Percentiles rank a stretch among this genome's conserved stretches.
Conservation (phyloP, 108 stramenopile species). For the Aureococcus anophagefferens region DNA sequence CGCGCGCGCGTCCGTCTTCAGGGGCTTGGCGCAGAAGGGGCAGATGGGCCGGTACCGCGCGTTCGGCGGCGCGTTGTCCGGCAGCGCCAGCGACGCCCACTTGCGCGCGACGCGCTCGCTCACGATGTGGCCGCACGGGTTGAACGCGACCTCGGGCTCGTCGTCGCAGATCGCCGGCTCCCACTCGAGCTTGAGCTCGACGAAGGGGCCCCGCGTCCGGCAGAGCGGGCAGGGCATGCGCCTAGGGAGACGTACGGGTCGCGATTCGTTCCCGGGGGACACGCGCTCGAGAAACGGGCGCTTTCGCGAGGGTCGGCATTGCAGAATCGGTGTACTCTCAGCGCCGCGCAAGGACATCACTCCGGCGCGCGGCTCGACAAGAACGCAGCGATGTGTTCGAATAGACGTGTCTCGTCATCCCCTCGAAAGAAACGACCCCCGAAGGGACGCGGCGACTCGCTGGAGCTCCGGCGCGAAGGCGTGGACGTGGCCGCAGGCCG, state of each 20-base stretch:
- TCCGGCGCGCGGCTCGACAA: no score
- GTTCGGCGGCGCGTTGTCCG: slow-evolving; percentile 25
- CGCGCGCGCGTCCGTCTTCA: background rate
- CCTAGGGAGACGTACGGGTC: no score
- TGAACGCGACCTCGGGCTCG: slow-evolving; percentile 30
- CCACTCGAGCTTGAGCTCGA: slow-evolving; percentile 21
- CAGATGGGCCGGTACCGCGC: slow-evolving; percentile 22
- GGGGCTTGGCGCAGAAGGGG: slow-evolving; percentile 31
- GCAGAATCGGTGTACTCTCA: no score
- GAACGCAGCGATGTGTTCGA: no score
- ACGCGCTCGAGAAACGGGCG: no score
- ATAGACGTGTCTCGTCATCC: no score
- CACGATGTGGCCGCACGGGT: slow-evolving; percentile 34
- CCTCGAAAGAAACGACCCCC: no score
- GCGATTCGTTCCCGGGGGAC: no score
- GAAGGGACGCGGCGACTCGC: no score
- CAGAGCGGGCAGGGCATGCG: slow-evolving; percentile 31
- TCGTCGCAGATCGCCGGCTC: slow-evolving; percentile 20
- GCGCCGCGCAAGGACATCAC: no score
- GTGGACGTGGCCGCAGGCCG: slow-evolving; percentile 37
- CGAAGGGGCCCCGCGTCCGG: slow-evolving; percentile 21
- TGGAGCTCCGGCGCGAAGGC: slow-evolving; percentile 13
- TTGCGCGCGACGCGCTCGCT: slow-evolving; percentile 6
- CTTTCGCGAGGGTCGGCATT: no score
- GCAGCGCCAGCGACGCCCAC: slow-evolving; percentile 17